phyloP scores from a whole-genome alignment of 2,329 filamentous ascomycete genomes.

The Nemania sp. region DNA sequence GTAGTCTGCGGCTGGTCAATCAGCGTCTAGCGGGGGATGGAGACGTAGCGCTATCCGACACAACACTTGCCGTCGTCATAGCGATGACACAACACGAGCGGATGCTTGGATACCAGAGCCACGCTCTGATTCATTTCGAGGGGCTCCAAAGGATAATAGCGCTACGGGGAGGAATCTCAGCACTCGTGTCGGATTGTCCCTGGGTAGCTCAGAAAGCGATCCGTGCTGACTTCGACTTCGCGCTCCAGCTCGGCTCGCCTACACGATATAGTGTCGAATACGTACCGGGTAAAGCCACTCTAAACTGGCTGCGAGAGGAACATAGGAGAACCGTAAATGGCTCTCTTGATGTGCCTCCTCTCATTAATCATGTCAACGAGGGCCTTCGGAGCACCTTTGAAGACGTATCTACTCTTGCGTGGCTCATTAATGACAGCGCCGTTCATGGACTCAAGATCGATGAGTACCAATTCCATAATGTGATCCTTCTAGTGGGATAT shows the following conservation, averaged over 20 bases:
- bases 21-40: slow-evolving; percentile 39
- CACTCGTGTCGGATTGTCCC: slow-evolving; percentile 36
- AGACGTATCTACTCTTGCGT: slow-evolving; percentile 38
- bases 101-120: slow-evolving; percentile 39
- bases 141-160: slow-evolving; percentile 49
- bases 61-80: slow-evolving; percentile 48
- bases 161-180: slow-evolving; percentile 49
- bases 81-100: slow-evolving; percentile 47
- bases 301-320: slow-evolving; percentile 18
- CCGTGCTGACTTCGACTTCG: slow-evolving; percentile 46
- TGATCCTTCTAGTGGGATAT: slow-evolving; percentile 46
- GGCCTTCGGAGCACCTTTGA: slow-evolving; percentile 31
- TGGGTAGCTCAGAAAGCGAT: slow-evolving; percentile 43
- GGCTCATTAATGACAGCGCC: slow-evolving; percentile 39
- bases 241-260: slow-evolving; percentile 42
- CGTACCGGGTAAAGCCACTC: slow-evolving; percentile 14
- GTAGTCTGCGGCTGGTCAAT: slow-evolving; percentile 48
- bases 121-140: slow-evolving; percentile 48
- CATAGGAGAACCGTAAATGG: not conserved
- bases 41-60: slow-evolving; percentile 44
- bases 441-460: slow-evolving; percentile 34
- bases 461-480: slow-evolving; percentile 45
- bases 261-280: slow-evolving; percentile 35
- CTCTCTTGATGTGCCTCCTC: not conserved
- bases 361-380: slow-evolving; percentile 15